phyloP scores from a whole-genome alignment of 495 filamentous ascomycete genomes.

The Xylaria venustula region DNA sequence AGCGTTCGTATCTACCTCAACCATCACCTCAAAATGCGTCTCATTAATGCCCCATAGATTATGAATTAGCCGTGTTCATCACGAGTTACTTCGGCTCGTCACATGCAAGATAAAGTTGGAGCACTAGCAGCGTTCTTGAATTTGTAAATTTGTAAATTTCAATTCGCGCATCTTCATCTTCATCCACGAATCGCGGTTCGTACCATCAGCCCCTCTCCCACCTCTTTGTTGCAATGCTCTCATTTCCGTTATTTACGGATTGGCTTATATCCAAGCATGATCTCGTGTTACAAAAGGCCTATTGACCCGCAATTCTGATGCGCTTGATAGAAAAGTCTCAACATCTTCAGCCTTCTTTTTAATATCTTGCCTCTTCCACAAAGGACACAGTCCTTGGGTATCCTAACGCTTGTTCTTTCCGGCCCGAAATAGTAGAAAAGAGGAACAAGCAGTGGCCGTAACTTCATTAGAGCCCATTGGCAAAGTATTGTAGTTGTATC shows the following conservation, averaged over 20 bases:
- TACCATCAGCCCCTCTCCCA: too few species aligned
- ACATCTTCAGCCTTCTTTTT: slow-evolving; percentile 3
- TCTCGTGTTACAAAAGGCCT: slow-evolving; percentile 11
- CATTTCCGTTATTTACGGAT: slow-evolving; percentile 5
- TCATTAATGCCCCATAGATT: too few species aligned
- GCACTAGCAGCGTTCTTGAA: too few species aligned
- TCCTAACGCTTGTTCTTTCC: slow-evolving; percentile 6
- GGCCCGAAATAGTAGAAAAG: slow-evolving; percentile 17
- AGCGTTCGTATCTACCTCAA: too few species aligned
- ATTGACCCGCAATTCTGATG: slow-evolving; percentile 1
- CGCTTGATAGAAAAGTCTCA: slow-evolving; percentile 12
- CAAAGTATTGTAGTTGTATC: slow-evolving; percentile 25
- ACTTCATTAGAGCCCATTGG: slow-evolving; percentile 29
- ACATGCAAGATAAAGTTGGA: too few species aligned
- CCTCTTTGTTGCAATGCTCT: not conserved
- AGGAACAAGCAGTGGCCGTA: slow-evolving; percentile 20
- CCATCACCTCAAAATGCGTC: too few species aligned
- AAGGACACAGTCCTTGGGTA: slow-evolving; percentile 11
- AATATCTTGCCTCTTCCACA: not conserved
- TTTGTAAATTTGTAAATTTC: too few species aligned
- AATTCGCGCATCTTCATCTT: slow-evolving; percentile 9
- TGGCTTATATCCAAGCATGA: slow-evolving; percentile 2
- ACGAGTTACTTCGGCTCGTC: too few species aligned
- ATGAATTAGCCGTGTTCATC: too few species aligned
- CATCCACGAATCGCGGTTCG: slow-evolving; percentile 6